Percentiles rank a stretch among this genome's conserved stretches.
These are phyloP conservation scores for Aureobasidium sp. DNA, from an alignment of 2,329 filamentous ascomycete species.

Conservation along the genomic window DNA sequence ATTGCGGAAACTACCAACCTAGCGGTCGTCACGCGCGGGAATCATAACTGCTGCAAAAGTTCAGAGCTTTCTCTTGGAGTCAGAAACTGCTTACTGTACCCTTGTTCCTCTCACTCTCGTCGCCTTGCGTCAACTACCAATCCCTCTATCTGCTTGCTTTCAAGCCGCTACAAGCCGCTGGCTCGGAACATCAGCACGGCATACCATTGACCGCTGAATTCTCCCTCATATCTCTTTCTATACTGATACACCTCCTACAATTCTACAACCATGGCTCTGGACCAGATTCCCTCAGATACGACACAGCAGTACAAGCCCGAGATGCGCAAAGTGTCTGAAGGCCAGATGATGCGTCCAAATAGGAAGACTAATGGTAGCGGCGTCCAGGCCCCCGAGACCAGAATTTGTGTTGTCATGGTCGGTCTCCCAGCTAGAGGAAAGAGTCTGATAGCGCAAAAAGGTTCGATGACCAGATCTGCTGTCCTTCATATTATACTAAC, in stretches of 20 bases:
- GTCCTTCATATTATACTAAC: neutral
- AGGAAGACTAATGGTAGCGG: slow-evolving; percentile 53
- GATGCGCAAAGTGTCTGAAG: slow-evolving; percentile 14
- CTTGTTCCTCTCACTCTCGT: neutral
- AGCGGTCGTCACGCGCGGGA: slow-evolving; percentile 13
- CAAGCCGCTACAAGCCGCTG: slow-evolving; percentile 9
- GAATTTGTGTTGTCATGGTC: slow-evolving; percentile 98
- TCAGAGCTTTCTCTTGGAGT: neutral
- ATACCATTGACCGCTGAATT: neutral
- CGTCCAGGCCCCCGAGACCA: slow-evolving; percentile 87
- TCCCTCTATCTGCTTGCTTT: neutral
- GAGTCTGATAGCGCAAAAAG: slow-evolving; percentile 95
- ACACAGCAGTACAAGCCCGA: slow-evolving; percentile 16
- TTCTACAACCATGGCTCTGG: slow-evolving; percentile 11
- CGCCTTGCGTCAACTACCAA: neutral
- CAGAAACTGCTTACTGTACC: neutral
- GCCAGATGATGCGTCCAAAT: slow-evolving; percentile 16
- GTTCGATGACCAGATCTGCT: slow-evolving; percentile 44
- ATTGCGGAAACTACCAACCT: slow-evolving; percentile 13
- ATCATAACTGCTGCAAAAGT: neutral
- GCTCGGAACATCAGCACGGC: neutral
- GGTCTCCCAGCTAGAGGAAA: slow-evolving; percentile 92
- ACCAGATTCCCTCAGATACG: neutral
- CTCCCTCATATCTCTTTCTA: neutral
- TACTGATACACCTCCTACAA: neutral